Evolutionary conservation across 2,329 filamentous ascomycete species (phyloP).

Genomic region (Pseudogymnoascus sp.): DNA sequence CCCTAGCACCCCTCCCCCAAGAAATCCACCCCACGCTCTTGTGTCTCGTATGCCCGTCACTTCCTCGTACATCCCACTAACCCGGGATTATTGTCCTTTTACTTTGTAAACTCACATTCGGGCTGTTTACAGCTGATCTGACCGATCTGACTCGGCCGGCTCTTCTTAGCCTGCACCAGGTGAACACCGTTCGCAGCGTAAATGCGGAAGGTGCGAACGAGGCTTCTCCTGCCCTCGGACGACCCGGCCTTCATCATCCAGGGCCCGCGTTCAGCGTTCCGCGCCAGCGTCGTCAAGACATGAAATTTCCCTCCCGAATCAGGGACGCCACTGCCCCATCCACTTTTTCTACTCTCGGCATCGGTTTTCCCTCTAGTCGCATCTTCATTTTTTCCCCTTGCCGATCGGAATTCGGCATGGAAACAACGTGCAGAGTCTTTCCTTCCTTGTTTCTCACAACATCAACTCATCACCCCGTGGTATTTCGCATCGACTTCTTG

Average conservation of each 20-base stretch:
- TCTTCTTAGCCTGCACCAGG: background rate
- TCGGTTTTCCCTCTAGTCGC: background rate
- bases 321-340: background rate
- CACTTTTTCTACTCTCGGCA: background rate
- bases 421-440: background rate
- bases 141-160: background rate
- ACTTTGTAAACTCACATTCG: background rate
- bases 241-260: background rate
- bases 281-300: background rate
- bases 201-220: background rate
- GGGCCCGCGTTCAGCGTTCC: background rate
- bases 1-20: background rate
- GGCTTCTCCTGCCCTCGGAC: background rate
- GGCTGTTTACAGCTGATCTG: background rate
- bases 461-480: background rate
- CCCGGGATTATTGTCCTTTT: conserved; percentile 5
- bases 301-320: background rate
- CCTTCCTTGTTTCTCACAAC: background rate
- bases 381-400: conserved; percentile 1
- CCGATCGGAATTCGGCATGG: conserved; percentile 1
- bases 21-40: conserved; percentile 1
- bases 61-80: background rate
- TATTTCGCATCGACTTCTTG: background rate
- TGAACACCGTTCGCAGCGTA: background rate
- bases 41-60: background rate